phyloP scores from a whole-genome alignment of 805 yeast species.

The Metschnikowia colocasiae region DNA sequence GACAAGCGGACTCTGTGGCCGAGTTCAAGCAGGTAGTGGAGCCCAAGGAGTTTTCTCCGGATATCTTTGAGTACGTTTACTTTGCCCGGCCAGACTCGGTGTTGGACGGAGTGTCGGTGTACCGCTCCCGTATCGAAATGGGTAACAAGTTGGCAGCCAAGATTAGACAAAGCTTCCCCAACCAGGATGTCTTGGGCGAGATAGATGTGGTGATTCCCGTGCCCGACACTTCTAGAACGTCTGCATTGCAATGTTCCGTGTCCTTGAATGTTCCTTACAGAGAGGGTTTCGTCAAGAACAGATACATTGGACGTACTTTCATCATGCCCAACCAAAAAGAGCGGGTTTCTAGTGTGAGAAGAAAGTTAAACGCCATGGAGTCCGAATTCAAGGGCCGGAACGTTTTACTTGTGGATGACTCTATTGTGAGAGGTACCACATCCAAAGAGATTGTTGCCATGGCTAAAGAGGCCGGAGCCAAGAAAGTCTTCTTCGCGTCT shows the following conservation, averaged over 20 bases:
- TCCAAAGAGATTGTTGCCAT: constrained; percentile 92
- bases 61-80: constrained; percentile 94
- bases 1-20: constrained; percentile 46
- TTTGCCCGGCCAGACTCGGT: constrained; percentile 98
- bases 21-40: constrained; percentile 85
- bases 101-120: constrained; percentile 93
- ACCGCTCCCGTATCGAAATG: constrained; percentile 89
- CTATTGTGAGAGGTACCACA: constrained; percentile 97
- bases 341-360: constrained; percentile 87
- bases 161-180: constrained; percentile 44
- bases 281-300: constrained; percentile 95
- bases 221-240: constrained; percentile 96
- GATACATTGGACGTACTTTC: constrained; percentile 96
- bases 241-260: constrained; percentile 90
- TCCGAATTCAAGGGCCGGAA: constrained; percentile 81
- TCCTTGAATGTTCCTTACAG: constrained; percentile 78
- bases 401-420: constrained; percentile 91
- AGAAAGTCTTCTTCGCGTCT: constrained; percentile 90
- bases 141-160: constrained; percentile 83
- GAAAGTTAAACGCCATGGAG: constrained; percentile 94
- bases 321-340: constrained; percentile 98
- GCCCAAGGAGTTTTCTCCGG: constrained; percentile 80
- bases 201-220: constrained; percentile 97
- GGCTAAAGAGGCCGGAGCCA: constrained; percentile 99
- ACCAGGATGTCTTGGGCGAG: constrained; percentile 43